These are phyloP conservation scores for Tardiomyces depauwii DNA, from an alignment of 1,139 yeast genomes.

Conservation along the genomic window DNA sequence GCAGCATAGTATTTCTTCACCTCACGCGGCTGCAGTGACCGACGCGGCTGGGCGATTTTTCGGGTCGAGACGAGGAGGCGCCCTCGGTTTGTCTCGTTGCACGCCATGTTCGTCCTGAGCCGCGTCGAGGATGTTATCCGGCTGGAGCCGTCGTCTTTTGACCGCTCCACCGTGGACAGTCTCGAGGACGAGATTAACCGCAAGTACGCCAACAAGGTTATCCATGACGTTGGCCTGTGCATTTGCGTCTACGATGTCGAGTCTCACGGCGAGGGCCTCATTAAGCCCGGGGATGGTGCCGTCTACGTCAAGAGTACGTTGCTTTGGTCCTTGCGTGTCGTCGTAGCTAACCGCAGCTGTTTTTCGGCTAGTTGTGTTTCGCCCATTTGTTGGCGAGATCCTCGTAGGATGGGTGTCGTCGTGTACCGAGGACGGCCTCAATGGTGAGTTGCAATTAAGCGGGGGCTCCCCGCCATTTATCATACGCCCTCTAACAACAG, in stretches of 20 bases:
- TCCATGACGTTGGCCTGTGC: constrained; percentile 75
- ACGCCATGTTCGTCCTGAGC: constrained; percentile 72
- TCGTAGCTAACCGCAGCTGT: constrained; percentile 27
- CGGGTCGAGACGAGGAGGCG: too few species aligned
- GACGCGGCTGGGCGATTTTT: background rate
- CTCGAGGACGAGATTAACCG: constrained; percentile 70
- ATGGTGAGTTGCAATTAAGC: constrained; percentile 28
- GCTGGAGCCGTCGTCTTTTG: constrained; percentile 78
- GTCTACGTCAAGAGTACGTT: constrained; percentile 44
- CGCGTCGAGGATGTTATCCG: constrained; percentile 74
- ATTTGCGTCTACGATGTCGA: constrained; percentile 75
- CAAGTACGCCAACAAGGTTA: constrained; percentile 70
- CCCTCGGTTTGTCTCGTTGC: background rate
- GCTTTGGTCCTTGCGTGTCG: background rate
- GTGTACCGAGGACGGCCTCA: constrained; percentile 78
- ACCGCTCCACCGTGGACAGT: constrained; percentile 57
- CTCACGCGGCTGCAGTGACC: background rate
- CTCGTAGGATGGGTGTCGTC: constrained; percentile 88
- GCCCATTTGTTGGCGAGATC: constrained; percentile 93
- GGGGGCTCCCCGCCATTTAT: background rate
- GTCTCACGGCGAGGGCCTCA: constrained; percentile 72
- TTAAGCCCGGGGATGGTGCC: constrained; percentile 96
- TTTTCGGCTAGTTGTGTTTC: constrained; percentile 72
- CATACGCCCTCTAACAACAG: constrained; percentile 8
- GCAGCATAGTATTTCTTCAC: too few species aligned